Percentiles rank a stretch among this genome's conserved stretches.
These are phyloP conservation scores for Aureobasidium melanogenum DNA, from an alignment of 2,329 filamentous ascomycete genomes.

Conservation along the genomic window DNA sequence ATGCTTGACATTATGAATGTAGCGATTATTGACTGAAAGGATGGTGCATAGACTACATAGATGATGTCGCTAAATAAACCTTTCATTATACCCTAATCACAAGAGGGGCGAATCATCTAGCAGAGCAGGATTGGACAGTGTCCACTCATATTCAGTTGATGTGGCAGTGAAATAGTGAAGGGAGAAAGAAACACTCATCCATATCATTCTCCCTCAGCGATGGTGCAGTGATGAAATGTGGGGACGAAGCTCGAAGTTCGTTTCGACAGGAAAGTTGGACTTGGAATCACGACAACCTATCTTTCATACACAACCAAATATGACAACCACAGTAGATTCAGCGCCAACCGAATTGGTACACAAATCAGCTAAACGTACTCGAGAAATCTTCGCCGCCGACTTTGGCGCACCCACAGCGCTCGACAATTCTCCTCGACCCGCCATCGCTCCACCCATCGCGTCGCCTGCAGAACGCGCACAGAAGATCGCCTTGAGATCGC, in stretches of 20 bases:
- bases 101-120: background rate
- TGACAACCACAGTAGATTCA: conserved; percentile 3
- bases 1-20: conserved; percentile 14
- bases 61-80: background rate
- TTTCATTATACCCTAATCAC: background rate
- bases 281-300: background rate
- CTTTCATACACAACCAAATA: background rate
- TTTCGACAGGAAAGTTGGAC: conserved; percentile 3
- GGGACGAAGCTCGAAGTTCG: conserved; percentile 5
- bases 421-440: conserved; percentile 31
- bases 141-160: background rate
- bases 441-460: conserved; percentile 36
- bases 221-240: conserved; percentile 2
- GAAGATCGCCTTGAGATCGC: conserved; percentile 42
- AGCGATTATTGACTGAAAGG: background rate
- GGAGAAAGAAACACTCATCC: background rate
- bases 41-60: background rate
- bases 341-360: conserved; percentile 26
- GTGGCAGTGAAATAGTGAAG: background rate
- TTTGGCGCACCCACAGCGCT: conserved; percentile 37
- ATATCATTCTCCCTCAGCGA: background rate
- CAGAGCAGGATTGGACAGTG: background rate
- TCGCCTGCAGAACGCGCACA: conserved; percentile 37
- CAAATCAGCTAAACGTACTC: conserved; percentile 44
- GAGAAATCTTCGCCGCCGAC: conserved; percentile 46